phyloP scores from a whole-genome alignment of 2,329 filamentous ascomycete genomes.

The Sclerotinia borealis region DNA sequence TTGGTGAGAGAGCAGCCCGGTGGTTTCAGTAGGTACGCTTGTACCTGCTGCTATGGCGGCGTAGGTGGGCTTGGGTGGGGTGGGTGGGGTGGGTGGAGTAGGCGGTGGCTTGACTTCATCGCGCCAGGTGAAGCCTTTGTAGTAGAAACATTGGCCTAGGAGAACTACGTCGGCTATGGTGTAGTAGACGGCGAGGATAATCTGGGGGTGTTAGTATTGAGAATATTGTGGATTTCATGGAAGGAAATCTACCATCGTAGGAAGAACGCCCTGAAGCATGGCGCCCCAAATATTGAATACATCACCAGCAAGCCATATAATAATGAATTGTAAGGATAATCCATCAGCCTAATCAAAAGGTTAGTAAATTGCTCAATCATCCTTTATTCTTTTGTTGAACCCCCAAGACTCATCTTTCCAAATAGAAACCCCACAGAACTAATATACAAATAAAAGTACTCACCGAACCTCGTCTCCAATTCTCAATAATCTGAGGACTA shows the following conservation, averaged over 20 bases:
- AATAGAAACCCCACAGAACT: not conserved
- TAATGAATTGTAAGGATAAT: constrained; percentile 83
- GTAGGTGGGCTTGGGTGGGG: constrained; percentile 33
- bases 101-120: constrained; percentile 44
- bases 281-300: constrained; percentile 96
- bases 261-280: constrained; percentile 81
- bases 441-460: not conserved
- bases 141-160: constrained; percentile 88
- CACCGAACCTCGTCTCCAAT: constrained; percentile 70
- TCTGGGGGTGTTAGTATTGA: constrained; percentile 38
- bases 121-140: constrained; percentile 71
- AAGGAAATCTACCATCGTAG: constrained; percentile 66
- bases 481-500: constrained; percentile 93
- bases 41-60: not conserved
- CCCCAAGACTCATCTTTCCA: not conserved
- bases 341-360: constrained; percentile 61
- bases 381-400: not conserved
- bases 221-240: not conserved
- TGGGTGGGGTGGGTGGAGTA: constrained; percentile 40
- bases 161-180: constrained; percentile 87
- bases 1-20: constrained; percentile 44
- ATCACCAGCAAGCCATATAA: constrained; percentile 90
- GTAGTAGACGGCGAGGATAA: constrained; percentile 91
- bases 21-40: constrained; percentile 45
- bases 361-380: not conserved